Conservation (phyloP, 2,329 filamentous ascomycete genomes). For the Tolypocladium tropicale region DNA sequence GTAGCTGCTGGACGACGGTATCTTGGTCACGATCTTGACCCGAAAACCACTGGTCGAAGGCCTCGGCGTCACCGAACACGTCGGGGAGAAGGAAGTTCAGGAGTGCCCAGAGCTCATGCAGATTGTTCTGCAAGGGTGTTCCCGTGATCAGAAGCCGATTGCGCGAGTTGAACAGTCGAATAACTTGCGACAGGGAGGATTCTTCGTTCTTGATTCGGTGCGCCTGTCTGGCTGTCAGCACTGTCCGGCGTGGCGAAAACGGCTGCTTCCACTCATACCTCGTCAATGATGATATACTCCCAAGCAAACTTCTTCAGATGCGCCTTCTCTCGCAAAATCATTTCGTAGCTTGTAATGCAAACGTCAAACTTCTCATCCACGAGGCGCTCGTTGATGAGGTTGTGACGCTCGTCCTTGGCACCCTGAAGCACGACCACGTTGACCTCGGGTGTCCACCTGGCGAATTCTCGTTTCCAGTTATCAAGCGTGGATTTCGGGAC, state of each 20-base stretch:
- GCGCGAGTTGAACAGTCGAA: slow-evolving; percentile 89
- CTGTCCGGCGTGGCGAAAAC: background rate
- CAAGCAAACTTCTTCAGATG: slow-evolving; percentile 96
- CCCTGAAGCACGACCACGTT: slow-evolving; percentile 91
- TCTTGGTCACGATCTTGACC: slow-evolving; percentile 85
- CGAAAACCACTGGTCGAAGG: slow-evolving; percentile 98
- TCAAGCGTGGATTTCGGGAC: slow-evolving; percentile 97
- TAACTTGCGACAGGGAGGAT: slow-evolving; percentile 91
- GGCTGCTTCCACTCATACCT: slow-evolving; percentile 27
- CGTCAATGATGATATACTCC: slow-evolving; percentile 99
- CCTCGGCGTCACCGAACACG: slow-evolving; percentile 92
- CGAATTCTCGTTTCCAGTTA: slow-evolving; percentile 96
- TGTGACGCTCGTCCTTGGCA: slow-evolving; percentile 83
- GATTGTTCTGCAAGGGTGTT: slow-evolving; percentile 93
- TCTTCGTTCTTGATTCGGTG: slow-evolving; percentile 99
- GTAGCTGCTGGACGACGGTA: slow-evolving; percentile 89
- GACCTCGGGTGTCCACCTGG: slow-evolving; percentile 88
- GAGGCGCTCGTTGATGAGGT: slow-evolving; percentile 83
- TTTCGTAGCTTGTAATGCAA: slow-evolving; percentile 97
- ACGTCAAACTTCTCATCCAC: slow-evolving; percentile 94
- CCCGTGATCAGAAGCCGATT: slow-evolving; percentile 94
- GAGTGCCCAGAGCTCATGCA: slow-evolving; percentile 95
- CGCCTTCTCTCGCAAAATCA: slow-evolving; percentile 91
- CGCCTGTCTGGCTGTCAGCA: slow-evolving; percentile 30
- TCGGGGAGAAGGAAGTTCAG: slow-evolving; percentile 97